These are phyloP conservation scores for Ustilago nuda DNA, from an alignment of 1,284 basidiomycete genomes.

Conservation along the genomic window DNA sequence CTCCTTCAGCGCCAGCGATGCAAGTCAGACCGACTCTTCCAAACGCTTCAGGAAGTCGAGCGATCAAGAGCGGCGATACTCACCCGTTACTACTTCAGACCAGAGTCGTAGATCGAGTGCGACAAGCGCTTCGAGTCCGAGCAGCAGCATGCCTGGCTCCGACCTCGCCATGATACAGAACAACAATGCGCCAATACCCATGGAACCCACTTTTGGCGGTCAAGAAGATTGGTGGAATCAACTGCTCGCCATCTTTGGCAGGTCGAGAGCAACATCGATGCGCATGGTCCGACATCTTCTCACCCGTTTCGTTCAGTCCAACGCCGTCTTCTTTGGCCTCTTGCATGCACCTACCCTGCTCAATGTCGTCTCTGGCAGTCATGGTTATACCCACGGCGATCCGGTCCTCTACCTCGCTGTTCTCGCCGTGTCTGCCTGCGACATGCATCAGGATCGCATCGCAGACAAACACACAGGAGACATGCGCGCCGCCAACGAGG, in stretches of 20 bases:
- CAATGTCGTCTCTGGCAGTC: constrained; percentile 23
- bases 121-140: constrained; percentile 12
- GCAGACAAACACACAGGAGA: constrained; percentile 41
- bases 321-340: constrained; percentile 55
- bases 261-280: constrained; percentile 16
- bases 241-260: constrained; percentile 27
- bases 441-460: constrained; percentile 43
- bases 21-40: neutral
- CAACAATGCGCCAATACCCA: constrained; percentile 28
- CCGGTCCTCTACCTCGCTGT: constrained; percentile 51
- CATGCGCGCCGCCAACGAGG: constrained; percentile 40
- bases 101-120: neutral
- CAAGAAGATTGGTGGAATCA: constrained; percentile 43
- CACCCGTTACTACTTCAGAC: neutral
- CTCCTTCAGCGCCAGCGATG: neutral
- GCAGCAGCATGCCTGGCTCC: constrained; percentile 45
- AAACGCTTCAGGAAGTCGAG: constrained; percentile 7
- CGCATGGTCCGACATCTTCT: constrained; percentile 43
- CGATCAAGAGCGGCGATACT: neutral
- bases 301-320: constrained; percentile 47
- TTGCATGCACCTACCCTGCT: constrained; percentile 50
- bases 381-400: constrained; percentile 29
- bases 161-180: constrained; percentile 56
- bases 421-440: constrained; percentile 49
- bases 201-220: constrained; percentile 24